Conservation (phyloP, 2,329 filamentous ascomycete species). For the Trematosphaeria pertusa region DNA sequence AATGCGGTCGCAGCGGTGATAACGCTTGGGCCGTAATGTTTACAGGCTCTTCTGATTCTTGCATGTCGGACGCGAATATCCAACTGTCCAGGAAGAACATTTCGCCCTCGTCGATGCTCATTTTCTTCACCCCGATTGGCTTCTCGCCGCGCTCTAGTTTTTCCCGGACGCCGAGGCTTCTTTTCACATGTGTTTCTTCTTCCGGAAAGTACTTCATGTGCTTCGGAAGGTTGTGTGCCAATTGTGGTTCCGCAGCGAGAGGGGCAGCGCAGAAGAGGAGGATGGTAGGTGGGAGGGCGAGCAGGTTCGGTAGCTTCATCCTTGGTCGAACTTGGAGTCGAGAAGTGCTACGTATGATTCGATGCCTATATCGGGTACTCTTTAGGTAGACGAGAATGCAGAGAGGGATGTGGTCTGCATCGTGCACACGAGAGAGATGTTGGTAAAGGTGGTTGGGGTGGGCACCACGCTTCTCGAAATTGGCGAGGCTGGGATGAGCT, state of each 20-base stretch:
- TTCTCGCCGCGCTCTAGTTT: conserved; percentile 47
- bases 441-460: conserved; percentile 40
- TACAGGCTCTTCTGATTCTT: conserved; percentile 5
- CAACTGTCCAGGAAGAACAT: conserved; percentile 77
- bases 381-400: conserved; percentile 23
- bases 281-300: conserved; percentile 40
- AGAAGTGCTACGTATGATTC: conserved; percentile 6
- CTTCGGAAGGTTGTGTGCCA: conserved; percentile 56
- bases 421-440: conserved; percentile 6
- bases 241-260: conserved; percentile 43
- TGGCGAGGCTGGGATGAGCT: conserved; percentile 45
- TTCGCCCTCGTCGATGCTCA: conserved; percentile 72
- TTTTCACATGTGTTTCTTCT: conserved; percentile 52
- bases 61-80: conserved; percentile 50
- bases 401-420: conserved; percentile 4
- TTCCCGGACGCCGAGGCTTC: conserved; percentile 50
- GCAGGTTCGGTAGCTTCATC: conserved; percentile 36
- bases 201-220: conserved; percentile 57
- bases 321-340: neutral
- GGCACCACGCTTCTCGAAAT: conserved; percentile 30
- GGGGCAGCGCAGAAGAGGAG: conserved; percentile 36
- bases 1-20: conserved; percentile 37
- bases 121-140: conserved; percentile 74
- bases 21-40: conserved; percentile 31
- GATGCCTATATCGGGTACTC: conserved; percentile 14